These are phyloP conservation scores for Paxillus involutus DNA, from an alignment of 768 basidiomycete genomes.

Conservation along the genomic window DNA sequence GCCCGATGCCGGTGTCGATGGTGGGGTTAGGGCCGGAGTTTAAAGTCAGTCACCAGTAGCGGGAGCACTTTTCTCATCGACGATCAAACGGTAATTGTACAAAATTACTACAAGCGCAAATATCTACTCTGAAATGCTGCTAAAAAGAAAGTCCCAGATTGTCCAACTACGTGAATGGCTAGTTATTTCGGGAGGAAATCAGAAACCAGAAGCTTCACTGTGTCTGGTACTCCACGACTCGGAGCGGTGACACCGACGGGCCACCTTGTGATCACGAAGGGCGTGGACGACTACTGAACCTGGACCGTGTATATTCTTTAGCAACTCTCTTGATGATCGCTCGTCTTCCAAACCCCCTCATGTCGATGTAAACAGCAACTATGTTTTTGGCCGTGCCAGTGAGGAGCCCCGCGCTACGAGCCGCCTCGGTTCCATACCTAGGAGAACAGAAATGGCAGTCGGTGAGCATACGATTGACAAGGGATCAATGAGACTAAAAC, in stretches of 20 bases:
- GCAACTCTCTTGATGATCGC: constrained; percentile 67
- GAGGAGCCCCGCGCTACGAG: constrained; percentile 54
- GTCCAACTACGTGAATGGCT: too few species aligned
- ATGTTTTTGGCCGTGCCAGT: constrained; percentile 71
- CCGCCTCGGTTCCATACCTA: constrained; percentile 66
- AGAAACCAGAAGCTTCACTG: too few species aligned
- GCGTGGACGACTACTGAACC: constrained; percentile 16
- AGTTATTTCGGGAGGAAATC: too few species aligned
- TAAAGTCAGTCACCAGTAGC: background rate
- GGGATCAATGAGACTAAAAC: constrained; percentile 10
- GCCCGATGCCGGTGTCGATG: background rate
- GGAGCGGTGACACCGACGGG: background rate
- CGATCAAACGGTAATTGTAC: too few species aligned
- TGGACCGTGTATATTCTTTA: constrained; percentile 54
- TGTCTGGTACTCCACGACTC: too few species aligned
- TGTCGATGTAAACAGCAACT: constrained; percentile 74
- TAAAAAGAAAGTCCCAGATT: too few species aligned
- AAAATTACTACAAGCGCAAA: too few species aligned
- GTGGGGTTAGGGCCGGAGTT: background rate
- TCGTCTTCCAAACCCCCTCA: constrained; percentile 66
- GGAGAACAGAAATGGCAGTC: background rate
- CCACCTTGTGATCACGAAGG: background rate
- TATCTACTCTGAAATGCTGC: too few species aligned
- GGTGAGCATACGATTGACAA: background rate
- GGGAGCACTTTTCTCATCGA: too few species aligned